Conservation (phyloP, 1,284 basidiomycete genomes). For the Cutaneotrichosporon cyanovorans region DNA sequence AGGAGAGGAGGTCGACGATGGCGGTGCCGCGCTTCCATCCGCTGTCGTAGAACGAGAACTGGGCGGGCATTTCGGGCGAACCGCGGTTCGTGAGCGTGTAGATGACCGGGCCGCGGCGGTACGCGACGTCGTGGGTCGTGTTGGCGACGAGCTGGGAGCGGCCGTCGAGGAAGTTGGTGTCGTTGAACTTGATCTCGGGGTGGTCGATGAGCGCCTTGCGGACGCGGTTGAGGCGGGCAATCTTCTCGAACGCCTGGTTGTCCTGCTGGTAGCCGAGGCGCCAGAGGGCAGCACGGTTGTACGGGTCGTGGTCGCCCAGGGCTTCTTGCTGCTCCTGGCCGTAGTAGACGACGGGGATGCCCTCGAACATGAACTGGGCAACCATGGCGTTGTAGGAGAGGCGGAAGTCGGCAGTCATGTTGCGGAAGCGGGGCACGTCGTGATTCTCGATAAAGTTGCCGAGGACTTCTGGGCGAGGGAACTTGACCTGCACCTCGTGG, state of each 20-base stretch:
- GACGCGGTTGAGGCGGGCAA: constrained; percentile 60
- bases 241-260: constrained; percentile 55
- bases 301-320: constrained; percentile 55
- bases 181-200: constrained; percentile 47
- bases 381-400: constrained; percentile 57
- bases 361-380: constrained; percentile 59
- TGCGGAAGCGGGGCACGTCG: constrained; percentile 66
- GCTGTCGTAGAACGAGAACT: constrained; percentile 31
- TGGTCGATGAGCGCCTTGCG: constrained; percentile 58
- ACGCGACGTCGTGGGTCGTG: constrained; percentile 57
- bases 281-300: constrained; percentile 72
- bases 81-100: constrained; percentile 60
- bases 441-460: constrained; percentile 82
- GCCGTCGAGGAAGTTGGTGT: constrained; percentile 53
- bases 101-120: constrained; percentile 64
- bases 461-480: constrained; percentile 51
- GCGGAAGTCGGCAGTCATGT: constrained; percentile 46
- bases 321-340: constrained; percentile 64
- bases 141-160: constrained; percentile 54
- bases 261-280: constrained; percentile 49
- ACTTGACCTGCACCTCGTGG: constrained; percentile 51
- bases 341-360: constrained; percentile 63
- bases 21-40: constrained; percentile 35
- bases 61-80: constrained; percentile 27
- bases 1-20: constrained; percentile 42